Percentiles rank a stretch among this genome's conserved stretches.
Conservation (phyloP, 2,329 filamentous ascomycete genomes). For the Pseudogymnoascus sp. region DNA sequence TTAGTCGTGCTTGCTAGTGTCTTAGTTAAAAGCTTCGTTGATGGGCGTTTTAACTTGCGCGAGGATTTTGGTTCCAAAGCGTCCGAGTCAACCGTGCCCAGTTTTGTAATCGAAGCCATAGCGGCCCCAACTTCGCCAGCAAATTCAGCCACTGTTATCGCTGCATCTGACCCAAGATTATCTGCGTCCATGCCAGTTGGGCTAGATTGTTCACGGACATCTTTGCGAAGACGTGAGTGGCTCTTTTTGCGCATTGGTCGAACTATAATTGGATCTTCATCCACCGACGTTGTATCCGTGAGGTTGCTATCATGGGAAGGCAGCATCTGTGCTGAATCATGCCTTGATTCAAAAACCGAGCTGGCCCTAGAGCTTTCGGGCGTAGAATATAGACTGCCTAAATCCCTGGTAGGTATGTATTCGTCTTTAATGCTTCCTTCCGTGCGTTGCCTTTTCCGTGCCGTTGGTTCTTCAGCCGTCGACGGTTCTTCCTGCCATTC, state of each 20-base stretch:
- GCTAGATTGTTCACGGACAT: background rate
- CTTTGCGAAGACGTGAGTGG: background rate
- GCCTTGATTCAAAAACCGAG: conserved; percentile 9
- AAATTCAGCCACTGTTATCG: background rate
- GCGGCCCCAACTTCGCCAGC: background rate
- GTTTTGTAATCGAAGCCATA: background rate
- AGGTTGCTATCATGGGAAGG: conserved; percentile 15
- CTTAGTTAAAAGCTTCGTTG: conserved; percentile 12
- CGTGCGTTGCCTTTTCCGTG: background rate
- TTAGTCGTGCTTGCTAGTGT: conserved; percentile 14
- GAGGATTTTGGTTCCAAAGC: background rate
- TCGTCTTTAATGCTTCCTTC: conserved; percentile 9
- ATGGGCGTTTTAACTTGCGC: conserved; percentile 8
- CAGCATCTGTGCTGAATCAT: background rate
- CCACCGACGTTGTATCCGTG: conserved; percentile 28
- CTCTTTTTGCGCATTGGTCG: conserved; percentile 7
- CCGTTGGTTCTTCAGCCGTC: conserved; percentile 8
- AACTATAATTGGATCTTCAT: conserved; percentile 27
- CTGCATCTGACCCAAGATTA: background rate
- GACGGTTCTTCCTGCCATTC: conserved; percentile 16
- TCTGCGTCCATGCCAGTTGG: background rate
- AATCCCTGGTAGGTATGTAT: background rate
- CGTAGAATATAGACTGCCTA: background rate
- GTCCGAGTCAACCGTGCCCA: background rate
- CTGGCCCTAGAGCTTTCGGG: conserved; percentile 7